Evolutionary conservation across 2,329 filamentous ascomycete genomes (phyloP).

Genomic region (Achaetomium macrosporum): DNA sequence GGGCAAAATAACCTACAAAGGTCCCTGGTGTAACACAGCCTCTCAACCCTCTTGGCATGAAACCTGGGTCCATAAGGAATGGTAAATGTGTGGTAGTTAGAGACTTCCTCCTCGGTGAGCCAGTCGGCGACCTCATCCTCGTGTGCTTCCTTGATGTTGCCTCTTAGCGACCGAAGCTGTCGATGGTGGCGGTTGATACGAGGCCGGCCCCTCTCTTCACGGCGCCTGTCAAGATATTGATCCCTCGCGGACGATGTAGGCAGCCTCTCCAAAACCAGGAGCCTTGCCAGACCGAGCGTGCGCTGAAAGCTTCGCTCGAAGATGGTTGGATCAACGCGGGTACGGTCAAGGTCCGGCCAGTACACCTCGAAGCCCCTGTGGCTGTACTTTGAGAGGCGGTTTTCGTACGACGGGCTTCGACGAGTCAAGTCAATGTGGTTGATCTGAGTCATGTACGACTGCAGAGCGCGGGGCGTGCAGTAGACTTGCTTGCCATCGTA

Average conservation of each 20-base stretch:
- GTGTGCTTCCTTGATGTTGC: conserved; percentile 70
- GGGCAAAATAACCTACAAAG: conserved; percentile 38
- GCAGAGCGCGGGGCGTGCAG: conserved; percentile 68
- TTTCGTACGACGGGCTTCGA: conserved; percentile 82
- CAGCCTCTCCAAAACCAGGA: conserved; percentile 73
- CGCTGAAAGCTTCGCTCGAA: conserved; percentile 75
- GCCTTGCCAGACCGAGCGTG: conserved; percentile 69
- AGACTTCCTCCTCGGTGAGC: conserved; percentile 69
- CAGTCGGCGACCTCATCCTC: conserved; percentile 82
- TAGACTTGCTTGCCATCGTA: conserved; percentile 79
- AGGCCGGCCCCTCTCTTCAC: conserved; percentile 67
- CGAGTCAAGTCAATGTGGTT: conserved; percentile 75
- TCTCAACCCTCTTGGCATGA: conserved; percentile 68
- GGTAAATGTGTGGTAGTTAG: conserved; percentile 72
- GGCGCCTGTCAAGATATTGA: conserved; percentile 62
- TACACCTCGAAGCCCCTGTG: conserved; percentile 79
- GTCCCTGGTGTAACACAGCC: conserved; percentile 74
- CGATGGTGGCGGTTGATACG: conserved; percentile 37
- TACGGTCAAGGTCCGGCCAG: conserved; percentile 68
- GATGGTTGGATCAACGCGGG: conserved; percentile 76
- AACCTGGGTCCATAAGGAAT: conserved; percentile 60
- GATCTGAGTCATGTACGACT: conserved; percentile 73
- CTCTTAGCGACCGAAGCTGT: conserved; percentile 39
- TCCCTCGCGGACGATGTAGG: conserved; percentile 65
- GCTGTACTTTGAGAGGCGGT: conserved; percentile 78